Base-by-base conservation (phyloP, 768 basidiomycete species). In the Tylopilus subfusipes region DNA sequence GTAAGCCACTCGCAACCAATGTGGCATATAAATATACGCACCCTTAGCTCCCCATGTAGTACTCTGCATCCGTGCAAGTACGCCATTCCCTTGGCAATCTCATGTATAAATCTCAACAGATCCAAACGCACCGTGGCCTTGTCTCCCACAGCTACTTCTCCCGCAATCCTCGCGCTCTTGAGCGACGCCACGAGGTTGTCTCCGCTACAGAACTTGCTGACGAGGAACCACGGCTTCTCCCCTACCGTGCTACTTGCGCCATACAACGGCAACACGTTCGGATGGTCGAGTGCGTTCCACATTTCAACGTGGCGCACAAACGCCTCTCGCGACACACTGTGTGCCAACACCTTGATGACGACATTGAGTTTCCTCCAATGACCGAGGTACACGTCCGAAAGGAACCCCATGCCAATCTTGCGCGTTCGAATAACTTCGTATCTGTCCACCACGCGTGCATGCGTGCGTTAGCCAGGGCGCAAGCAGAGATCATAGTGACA, bases 1-100 rank as follows among this genome's bases (percentile, higher is more conserved):
- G 34, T 61, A 36, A 56, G 27, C 30, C 16, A 18, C 33, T 5
- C 1, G 39, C 14, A 14, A 48, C 16, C 18, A 42, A 42, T 38
- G 16, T 27, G n/a, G 21, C 18, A 49, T 27, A 42, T 30, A 12
- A 29, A 48, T 38, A 33, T 27, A 63, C 74, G 50, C 31, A 86
- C 89, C 78, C 91, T 93, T 47, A 93, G 75, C 69, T 92, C 88
- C 1, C 90, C 90, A 64, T 94, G 91, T 57, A 90, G 64, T 4
- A 92, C 80, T 4, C 79, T 83, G 54, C 79, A 71, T 6, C 68
- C 63, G 67, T 94, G 91, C 56, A 94, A 68, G 67, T 93, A 92
- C 49, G 82, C 78, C 90, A 94, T 90, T 10, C 90, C 91, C 61
- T 80, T 78, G 13, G 88, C 84, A 58, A 92, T 82, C 69, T 92